Conservation (phyloP, 1,139 yeast genomes). For the Pichia kudriavzevii region DNA sequence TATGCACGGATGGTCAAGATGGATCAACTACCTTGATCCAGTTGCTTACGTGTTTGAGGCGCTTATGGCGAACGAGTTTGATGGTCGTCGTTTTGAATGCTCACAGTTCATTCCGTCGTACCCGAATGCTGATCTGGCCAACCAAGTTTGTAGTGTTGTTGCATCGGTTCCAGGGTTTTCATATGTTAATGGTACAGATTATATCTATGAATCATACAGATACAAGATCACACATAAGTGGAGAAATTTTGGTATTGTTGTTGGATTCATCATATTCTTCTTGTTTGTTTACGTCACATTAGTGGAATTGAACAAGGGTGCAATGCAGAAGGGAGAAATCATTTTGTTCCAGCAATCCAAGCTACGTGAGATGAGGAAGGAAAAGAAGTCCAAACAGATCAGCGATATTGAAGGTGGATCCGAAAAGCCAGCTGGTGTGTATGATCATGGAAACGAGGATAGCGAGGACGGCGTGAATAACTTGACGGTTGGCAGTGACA, state of each 20-base stretch:
- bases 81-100: conserved; percentile 46
- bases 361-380: conserved; percentile 20
- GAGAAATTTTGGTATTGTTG: conserved; percentile 31
- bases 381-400: conserved; percentile 6
- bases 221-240: conserved; percentile 27
- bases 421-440: conserved; percentile 15
- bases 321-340: conserved; percentile 31
- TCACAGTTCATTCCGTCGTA: conserved; percentile 46
- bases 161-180: conserved; percentile 38
- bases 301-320: conserved; percentile 28
- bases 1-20: conserved; percentile 61
- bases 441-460: conserved; percentile 10
- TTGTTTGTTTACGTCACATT: conserved; percentile 24
- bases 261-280: conserved; percentile 29
- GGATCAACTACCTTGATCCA: conserved; percentile 53
- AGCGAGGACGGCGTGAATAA: conserved; percentile 7
- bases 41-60: conserved; percentile 49
- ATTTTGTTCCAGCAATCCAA: conserved; percentile 26
- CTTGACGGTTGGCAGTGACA: conserved; percentile 25
- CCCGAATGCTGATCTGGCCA: conserved; percentile 31
- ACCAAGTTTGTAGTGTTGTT: conserved; percentile 53
- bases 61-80: conserved; percentile 46
- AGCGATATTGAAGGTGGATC: conserved; percentile 10
- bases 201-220: conserved; percentile 24
- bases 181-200: conserved; percentile 26